These are phyloP conservation scores for Candida lessepsii DNA, from an alignment of 805 yeast species.

Conservation along the genomic window DNA sequence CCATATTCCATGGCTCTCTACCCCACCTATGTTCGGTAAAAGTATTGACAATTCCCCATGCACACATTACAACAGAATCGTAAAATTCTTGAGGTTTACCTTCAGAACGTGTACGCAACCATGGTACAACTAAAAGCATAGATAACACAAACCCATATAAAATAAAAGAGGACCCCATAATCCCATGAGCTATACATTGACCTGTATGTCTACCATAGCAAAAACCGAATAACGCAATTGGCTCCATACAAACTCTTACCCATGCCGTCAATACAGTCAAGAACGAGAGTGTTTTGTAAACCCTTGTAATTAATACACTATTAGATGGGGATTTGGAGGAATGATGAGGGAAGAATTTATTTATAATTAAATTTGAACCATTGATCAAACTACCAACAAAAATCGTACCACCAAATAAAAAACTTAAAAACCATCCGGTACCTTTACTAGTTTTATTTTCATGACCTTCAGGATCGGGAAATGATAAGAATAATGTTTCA, in stretches of 20 bases:
- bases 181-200: conserved; percentile 95
- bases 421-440: conserved; percentile 60
- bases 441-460: conserved; percentile 70
- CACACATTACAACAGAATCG: conserved; percentile 76
- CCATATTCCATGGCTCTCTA: conserved; percentile 80
- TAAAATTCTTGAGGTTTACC: conserved; percentile 66
- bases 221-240: conserved; percentile 82
- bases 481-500: conserved; percentile 57
- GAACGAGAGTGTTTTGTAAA: conserved; percentile 48
- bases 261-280: conserved; percentile 60
- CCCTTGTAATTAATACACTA: background rate
- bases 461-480: conserved; percentile 63
- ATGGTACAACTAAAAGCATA: conserved; percentile 67
- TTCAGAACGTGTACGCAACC: conserved; percentile 53
- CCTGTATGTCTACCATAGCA: conserved; percentile 84
- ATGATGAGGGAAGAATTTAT: conserved; percentile 34
- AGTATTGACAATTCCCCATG: conserved; percentile 92
- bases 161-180: conserved; percentile 90
- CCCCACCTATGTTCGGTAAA: conserved; percentile 98
- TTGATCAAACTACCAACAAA: conserved; percentile 55
- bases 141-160: conserved; percentile 72
- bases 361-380: conserved; percentile 47
- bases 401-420: conserved; percentile 46
- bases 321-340: conserved; percentile 15
- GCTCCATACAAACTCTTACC: conserved; percentile 78